phyloP scores from a whole-genome alignment of 2,329 filamentous ascomycete genomes.

The Hypomyces perniciosus region DNA sequence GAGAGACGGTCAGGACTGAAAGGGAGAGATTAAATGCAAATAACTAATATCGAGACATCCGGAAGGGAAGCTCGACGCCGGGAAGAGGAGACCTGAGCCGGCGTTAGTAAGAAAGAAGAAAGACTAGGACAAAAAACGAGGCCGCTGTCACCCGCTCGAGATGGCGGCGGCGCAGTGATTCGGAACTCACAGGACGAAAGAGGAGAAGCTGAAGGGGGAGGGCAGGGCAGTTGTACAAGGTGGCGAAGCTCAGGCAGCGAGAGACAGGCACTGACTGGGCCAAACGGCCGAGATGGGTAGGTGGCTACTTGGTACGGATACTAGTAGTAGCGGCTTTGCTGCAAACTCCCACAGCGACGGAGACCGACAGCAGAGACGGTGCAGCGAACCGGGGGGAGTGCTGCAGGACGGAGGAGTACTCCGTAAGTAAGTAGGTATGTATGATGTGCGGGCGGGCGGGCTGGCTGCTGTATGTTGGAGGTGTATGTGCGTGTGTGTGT shows the following conservation, averaged over 20 bases:
- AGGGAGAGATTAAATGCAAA: constrained; percentile 4
- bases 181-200: constrained; percentile 8
- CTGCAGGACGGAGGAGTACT: background rate
- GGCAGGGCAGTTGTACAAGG: constrained; percentile 7
- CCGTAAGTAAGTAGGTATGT: constrained; percentile 11
- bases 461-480: background rate
- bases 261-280: constrained; percentile 1
- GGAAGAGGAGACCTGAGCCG: background rate
- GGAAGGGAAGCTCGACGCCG: constrained; percentile 5
- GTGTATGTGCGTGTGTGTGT: background rate
- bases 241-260: constrained; percentile 13
- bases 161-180: constrained; percentile 5
- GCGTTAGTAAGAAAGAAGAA: background rate
- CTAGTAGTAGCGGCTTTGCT: no score
- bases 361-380: background rate
- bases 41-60: constrained; percentile 7
- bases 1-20: background rate
- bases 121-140: background rate
- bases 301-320: background rate
- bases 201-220: background rate
- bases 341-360: constrained; percentile 1
- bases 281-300: constrained; percentile 3
- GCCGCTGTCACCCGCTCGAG: constrained; percentile 1
- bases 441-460: constrained; percentile 4
- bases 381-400: background rate